Evolutionary conservation across 768 basidiomycete genomes (phyloP).

Genomic region (Boletus tomentosulus): DNA sequence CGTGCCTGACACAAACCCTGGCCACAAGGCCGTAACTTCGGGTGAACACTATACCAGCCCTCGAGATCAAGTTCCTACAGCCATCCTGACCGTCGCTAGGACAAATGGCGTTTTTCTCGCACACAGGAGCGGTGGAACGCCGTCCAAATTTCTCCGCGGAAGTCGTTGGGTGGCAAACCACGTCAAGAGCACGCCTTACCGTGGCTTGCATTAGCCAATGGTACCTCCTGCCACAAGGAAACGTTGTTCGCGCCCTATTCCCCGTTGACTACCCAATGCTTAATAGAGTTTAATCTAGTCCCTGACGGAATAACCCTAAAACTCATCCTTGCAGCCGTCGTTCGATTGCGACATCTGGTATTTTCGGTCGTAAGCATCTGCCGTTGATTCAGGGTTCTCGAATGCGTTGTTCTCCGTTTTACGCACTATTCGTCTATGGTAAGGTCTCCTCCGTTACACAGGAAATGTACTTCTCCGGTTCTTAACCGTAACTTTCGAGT

Average conservation of each 20-base stretch:
- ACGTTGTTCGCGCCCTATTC: background rate
- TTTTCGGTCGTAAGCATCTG: background rate
- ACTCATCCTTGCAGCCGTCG: background rate
- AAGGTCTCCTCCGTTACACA: background rate
- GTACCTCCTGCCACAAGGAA: background rate
- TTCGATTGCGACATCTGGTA: background rate
- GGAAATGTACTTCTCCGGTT: background rate
- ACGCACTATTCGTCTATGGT: background rate
- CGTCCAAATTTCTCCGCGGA: background rate
- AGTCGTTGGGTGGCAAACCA: background rate
- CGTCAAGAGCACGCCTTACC: background rate
- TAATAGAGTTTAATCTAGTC: conserved; percentile 6
- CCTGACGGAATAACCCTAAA: background rate
- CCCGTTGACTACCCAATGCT: conserved; percentile 8
- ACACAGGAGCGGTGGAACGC: background rate
- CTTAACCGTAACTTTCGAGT: background rate
- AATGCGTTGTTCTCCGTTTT: background rate
- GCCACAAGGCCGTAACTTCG: background rate
- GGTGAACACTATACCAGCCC: background rate
- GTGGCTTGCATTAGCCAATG: background rate
- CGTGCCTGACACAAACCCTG: background rate
- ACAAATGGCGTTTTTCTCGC: background rate
- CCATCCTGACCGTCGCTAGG: background rate
- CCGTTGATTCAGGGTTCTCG: background rate
- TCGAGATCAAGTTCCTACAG: background rate